Evolutionary conservation across 2,329 filamentous ascomycete species (phyloP).

Genomic region (Pseudogymnoascus sp.): DNA sequence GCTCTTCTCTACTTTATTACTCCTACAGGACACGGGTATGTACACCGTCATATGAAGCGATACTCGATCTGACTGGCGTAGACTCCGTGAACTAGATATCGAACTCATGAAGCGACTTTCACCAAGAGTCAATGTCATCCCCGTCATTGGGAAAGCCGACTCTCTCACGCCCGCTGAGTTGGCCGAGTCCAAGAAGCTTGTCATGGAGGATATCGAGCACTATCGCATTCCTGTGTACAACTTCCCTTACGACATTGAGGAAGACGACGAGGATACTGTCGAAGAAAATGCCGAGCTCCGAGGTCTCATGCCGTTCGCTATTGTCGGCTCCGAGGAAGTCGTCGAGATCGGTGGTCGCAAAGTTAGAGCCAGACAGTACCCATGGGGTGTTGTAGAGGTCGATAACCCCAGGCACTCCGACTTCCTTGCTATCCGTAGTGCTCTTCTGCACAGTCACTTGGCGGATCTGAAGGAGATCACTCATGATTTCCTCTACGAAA

Average conservation of each 20-base stretch:
- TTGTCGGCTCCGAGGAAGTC: conserved; percentile 93
- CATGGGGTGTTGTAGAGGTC: conserved; percentile 97
- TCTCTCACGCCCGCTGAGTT: conserved; percentile 93
- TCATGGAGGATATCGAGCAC: conserved; percentile 99
- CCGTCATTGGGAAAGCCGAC: conserved; percentile 97
- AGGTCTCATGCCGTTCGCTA: conserved; percentile 97
- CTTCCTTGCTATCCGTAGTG: conserved; percentile 94
- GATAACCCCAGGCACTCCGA: conserved; percentile 99
- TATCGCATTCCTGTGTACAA: conserved; percentile 99
- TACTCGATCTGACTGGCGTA: conserved; percentile 30
- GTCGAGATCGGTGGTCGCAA: conserved; percentile 89
- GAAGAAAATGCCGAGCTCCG: conserved; percentile 98
- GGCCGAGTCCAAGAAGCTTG: conserved; percentile 98
- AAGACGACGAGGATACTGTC: conserved; percentile 98
- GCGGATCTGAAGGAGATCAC: conserved; percentile 99
- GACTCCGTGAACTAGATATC: conserved; percentile 96
- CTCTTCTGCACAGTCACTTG: conserved; percentile 93
- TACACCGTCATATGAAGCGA: conserved; percentile 15
- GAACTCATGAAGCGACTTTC: conserved; percentile 99
- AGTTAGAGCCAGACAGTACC: conserved; percentile 93
- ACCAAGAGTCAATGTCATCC: conserved; percentile 96
- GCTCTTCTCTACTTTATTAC: conserved; percentile 99
- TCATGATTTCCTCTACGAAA: conserved; percentile 99
- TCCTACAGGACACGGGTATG: conserved; percentile 87
- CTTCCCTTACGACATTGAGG: conserved; percentile 99